These are phyloP conservation scores for Microbotryum violaceum DNA, from an alignment of 1,284 basidiomycete genomes.

Conservation along the genomic window DNA sequence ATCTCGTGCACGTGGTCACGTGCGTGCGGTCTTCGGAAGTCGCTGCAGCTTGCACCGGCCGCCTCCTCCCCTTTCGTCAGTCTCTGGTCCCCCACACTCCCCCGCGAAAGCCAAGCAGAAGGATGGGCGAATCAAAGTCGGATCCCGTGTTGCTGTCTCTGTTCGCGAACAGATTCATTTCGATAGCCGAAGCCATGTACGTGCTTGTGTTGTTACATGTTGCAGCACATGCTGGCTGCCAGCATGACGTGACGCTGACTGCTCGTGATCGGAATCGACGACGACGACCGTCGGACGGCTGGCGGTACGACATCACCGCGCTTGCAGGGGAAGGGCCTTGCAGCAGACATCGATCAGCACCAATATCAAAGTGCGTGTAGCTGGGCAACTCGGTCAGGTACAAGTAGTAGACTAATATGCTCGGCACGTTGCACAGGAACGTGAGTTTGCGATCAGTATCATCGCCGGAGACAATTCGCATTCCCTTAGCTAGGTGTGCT, in stretches of 20 bases:
- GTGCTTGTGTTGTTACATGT: conserved; percentile 41
- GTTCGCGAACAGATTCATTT: conserved; percentile 63
- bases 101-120: too few species aligned
- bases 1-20: too few species aligned
- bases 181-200: conserved; percentile 73
- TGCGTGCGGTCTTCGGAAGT: too few species aligned
- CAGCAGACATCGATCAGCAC: conserved; percentile 85
- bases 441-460: too few species aligned
- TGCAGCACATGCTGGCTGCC: neutral
- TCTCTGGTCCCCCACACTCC: too few species aligned
- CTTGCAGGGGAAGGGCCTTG: conserved; percentile 37
- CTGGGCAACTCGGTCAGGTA: neutral
- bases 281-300: too few species aligned
- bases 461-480: neutral
- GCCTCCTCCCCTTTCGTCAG: too few species aligned
- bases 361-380: conserved; percentile 46
- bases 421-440: neutral
- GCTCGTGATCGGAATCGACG: too few species aligned
- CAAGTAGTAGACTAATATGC: neutral
- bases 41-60: too few species aligned
- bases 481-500: neutral
- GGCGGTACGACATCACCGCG: neutral
- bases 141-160: conserved; percentile 83
- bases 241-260: neutral
- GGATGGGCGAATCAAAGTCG: conserved; percentile 1